These are phyloP conservation scores for Cavenderia fasciculata DNA, from an alignment of 78 protist species.

Conservation along the genomic window DNA sequence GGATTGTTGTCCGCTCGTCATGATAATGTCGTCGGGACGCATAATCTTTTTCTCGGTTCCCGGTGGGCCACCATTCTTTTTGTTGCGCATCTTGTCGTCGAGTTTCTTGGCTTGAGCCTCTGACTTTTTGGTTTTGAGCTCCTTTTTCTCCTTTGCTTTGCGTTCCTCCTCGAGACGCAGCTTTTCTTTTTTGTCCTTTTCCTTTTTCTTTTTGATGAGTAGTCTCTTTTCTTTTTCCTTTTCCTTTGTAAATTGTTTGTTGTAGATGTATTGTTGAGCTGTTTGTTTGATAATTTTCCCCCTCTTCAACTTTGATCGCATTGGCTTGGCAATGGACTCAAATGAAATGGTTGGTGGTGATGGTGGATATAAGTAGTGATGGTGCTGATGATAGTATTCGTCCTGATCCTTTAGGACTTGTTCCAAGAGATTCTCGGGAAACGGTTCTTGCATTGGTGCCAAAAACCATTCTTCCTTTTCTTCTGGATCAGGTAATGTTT, in stretches of 20 bases:
- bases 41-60: background rate
- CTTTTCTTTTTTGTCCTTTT: conserved; percentile 63
- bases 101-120: background rate
- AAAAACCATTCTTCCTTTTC: conserved; percentile 62
- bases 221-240: conserved; percentile 68
- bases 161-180: conserved; percentile 52
- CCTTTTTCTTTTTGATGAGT: conserved; percentile 47
- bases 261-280: conserved; percentile 46
- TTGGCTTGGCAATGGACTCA: conserved; percentile 61
- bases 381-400: conserved; percentile 67
- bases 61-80: background rate
- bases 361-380: conserved; percentile 76
- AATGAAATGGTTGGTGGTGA: conserved; percentile 63
- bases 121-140: background rate
- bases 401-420: conserved; percentile 63
- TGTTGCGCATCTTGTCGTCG: background rate
- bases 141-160: conserved; percentile 61
- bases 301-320: conserved; percentile 48
- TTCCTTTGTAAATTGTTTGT: conserved; percentile 32
- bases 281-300: conserved; percentile 54
- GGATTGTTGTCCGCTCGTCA: background rate
- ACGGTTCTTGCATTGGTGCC: conserved; percentile 71
- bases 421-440: conserved; percentile 48
- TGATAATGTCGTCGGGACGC: conserved; percentile 52
- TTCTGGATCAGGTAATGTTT: conserved; percentile 45